phyloP scores from a whole-genome alignment of 1,284 basidiomycete genomes.

The Cryptococcus jaspeensis region DNA sequence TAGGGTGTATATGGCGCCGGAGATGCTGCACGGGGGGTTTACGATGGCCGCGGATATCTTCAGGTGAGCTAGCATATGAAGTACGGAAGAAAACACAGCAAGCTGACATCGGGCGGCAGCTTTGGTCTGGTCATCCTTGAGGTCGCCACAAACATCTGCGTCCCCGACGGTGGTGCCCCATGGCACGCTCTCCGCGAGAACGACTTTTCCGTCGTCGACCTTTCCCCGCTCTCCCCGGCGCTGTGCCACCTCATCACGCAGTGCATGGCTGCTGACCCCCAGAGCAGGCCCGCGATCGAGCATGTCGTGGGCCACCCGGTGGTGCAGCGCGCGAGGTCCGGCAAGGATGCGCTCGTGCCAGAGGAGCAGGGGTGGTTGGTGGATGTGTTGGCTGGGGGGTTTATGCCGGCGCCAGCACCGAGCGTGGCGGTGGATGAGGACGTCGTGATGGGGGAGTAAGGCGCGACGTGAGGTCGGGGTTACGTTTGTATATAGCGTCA shows the following conservation, averaged over 20 bases:
- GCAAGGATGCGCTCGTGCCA: conserved; percentile 48
- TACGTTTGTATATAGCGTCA: background rate
- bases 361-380: conserved; percentile 46
- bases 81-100: background rate
- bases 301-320: conserved; percentile 66
- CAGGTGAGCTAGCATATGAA: conserved; percentile 60
- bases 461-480: background rate
- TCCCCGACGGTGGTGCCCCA: conserved; percentile 89
- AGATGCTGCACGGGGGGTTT: conserved; percentile 88
- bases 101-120: conserved; percentile 53
- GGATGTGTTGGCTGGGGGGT: conserved; percentile 38
- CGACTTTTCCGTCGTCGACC: conserved; percentile 86
- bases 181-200: conserved; percentile 93
- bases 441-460: conserved; percentile 18
- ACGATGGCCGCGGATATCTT: conserved; percentile 95
- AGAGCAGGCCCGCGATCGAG: conserved; percentile 61
- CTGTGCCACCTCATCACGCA: conserved; percentile 68
- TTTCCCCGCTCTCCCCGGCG: conserved; percentile 66
- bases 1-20: conserved; percentile 96
- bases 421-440: conserved; percentile 10
- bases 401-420: background rate
- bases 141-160: conserved; percentile 90
- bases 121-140: conserved; percentile 95
- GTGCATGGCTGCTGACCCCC: conserved; percentile 76
- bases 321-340: conserved; percentile 64